These are phyloP conservation scores for Alternaria rosae DNA, from an alignment of 2,329 filamentous ascomycete species.

Conservation along the genomic window DNA sequence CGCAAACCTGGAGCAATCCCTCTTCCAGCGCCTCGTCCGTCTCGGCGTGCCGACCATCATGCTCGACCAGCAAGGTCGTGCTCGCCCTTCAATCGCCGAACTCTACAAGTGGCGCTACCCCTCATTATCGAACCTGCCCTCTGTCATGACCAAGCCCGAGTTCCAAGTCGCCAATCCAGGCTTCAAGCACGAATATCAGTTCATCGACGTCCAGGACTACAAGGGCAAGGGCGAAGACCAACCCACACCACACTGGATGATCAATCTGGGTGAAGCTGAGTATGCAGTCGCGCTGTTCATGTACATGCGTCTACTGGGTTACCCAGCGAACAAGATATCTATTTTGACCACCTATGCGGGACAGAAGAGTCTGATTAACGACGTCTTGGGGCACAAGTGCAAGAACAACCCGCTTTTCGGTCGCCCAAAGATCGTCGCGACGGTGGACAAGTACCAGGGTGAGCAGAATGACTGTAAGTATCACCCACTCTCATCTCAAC, in stretches of 20 bases:
- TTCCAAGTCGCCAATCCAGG: conserved; percentile 87
- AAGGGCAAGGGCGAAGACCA: conserved; percentile 88
- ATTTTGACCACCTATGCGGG: conserved; percentile 95
- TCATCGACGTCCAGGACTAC: conserved; percentile 94
- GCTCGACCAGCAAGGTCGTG: conserved; percentile 92
- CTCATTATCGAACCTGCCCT: conserved; percentile 77
- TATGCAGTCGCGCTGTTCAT: conserved; percentile 95
- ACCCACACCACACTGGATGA: conserved; percentile 91
- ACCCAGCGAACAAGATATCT: conserved; percentile 81
- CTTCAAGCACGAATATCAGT: conserved; percentile 94
- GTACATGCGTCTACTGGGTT: conserved; percentile 96
- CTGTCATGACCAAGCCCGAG: conserved; percentile 72
- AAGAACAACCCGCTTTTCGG: conserved; percentile 85
- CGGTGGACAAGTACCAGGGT: conserved; percentile 98
- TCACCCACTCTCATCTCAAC: neutral
- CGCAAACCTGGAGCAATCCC: conserved; percentile 92
- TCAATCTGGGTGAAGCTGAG: conserved; percentile 96
- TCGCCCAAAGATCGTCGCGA: conserved; percentile 86
- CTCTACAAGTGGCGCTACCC: conserved; percentile 95
- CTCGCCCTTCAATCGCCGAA: conserved; percentile 83
- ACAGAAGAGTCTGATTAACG: conserved; percentile 84
- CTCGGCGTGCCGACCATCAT: conserved; percentile 90
- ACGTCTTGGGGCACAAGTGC: conserved; percentile 85
- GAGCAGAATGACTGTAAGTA: conserved; percentile 97
- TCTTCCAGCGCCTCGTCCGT: conserved; percentile 90